Evolutionary conservation across 2,329 filamentous ascomycete species (phyloP), one percentile per base, ranked within the genome.

Genomic region (Claviceps sp.): DNA sequence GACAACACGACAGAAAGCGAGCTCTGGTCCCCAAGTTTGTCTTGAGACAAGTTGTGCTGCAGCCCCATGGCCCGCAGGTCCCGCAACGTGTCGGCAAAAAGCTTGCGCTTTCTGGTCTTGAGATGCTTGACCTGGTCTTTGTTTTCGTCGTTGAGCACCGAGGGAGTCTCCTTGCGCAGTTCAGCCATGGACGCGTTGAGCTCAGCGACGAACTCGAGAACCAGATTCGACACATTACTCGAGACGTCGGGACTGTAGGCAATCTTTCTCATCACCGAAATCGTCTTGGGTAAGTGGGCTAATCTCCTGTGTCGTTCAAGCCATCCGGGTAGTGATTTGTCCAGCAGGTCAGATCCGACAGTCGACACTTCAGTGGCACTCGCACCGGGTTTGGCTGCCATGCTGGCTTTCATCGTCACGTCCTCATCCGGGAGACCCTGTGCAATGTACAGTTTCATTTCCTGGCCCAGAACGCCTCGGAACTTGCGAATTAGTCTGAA

Each of bases 401-500:
- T 29, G n/a, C 43, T 51, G 11, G 54, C 44, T 4, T 40, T 44
- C n/a, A 53, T 49, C 5, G 54, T 49, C 39, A 64, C 46, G 26
- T 64, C 61, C 52, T 72, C 68, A n/a, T 82, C 77, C 0, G 79
- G 78, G 38, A 85, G 66, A 1, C 79, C 80, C 57, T 76, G 72
- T 14, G 75, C 72, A 42, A 83, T 72, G 26, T 94, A 72, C 0
- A 72, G 66, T 51, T 82, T 82, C 61, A 91, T 83, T 5, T 90
- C 81, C 63, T 90, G 85, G 20, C 82, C 82, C 17, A 98, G 75
- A 11, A 94, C 68, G 17, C 76, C 76, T 43, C 93, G 82, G 68
- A 95, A 98, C 68, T 96, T 97, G 51, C 88, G 79, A 45, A 98
- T 86, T 38, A 95, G 74, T 59, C 87, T 87, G 71, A 95, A 95